phyloP scores from a whole-genome alignment of 192 early-diverging fungal genomes.

The Linnemannia elongata region DNA sequence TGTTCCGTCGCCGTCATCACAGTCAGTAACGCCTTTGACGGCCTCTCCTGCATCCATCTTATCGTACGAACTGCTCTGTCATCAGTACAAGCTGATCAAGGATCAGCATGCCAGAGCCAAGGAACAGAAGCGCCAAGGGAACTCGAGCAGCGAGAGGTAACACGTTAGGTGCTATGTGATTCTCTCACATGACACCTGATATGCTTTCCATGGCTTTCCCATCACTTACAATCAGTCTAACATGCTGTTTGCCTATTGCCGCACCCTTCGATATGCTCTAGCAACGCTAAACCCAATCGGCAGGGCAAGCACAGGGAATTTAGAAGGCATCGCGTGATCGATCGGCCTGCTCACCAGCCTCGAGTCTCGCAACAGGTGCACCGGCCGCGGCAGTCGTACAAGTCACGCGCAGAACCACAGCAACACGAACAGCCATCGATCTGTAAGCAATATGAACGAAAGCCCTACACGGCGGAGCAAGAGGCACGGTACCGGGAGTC shows the following conservation, averaged over 20 bases:
- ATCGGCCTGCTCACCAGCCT: constrained; percentile 15
- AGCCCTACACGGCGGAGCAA: constrained; percentile 16
- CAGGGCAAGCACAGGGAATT: constrained; percentile 23
- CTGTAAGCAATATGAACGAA: constrained; percentile 3
- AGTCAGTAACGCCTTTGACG: not conserved
- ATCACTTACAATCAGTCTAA: constrained; percentile 15
- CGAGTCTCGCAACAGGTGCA: constrained; percentile 17
- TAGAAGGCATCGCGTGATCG: constrained; percentile 24
- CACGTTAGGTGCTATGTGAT: not conserved
- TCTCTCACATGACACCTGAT: not conserved
- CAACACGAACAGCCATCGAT: constrained; percentile 8
- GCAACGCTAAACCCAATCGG: constrained; percentile 5
- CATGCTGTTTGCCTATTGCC: not conserved
- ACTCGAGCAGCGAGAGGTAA: constrained; percentile 8
- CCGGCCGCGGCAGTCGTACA: constrained; percentile 1
- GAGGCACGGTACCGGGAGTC: constrained; percentile 7
- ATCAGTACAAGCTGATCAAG: not conserved
- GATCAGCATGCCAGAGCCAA: not conserved
- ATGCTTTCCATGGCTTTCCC: constrained; percentile 4
- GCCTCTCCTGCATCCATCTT: not conserved
- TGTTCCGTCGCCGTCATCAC: not conserved
- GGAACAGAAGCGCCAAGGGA: constrained; percentile 1
- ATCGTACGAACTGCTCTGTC: not conserved
- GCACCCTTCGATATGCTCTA: not conserved
- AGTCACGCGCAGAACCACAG: constrained; percentile 6